A percentile compares a stretch with the other conserved stretches of the same genome.
Evolutionary conservation across 1,284 basidiomycete genomes (phyloP).

Genomic region (Pholiota adiposa): DNA sequence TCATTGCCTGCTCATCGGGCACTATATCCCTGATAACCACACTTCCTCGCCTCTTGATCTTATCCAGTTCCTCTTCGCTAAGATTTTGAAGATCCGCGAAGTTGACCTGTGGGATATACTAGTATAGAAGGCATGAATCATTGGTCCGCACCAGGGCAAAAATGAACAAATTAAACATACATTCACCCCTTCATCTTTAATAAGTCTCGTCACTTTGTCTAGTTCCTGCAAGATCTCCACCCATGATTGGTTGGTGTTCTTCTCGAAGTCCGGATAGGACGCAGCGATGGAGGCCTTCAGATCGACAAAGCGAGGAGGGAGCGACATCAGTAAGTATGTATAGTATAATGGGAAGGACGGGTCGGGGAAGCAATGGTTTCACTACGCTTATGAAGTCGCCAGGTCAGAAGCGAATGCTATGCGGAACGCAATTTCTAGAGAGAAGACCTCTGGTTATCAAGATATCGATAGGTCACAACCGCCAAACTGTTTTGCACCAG

Average conservation of each 20-base stretch:
- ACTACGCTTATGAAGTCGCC: background rate
- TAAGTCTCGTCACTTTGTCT: conserved; percentile 44
- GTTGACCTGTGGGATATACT: conserved; percentile 63
- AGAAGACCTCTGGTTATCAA: background rate
- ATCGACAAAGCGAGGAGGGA: conserved; percentile 48
- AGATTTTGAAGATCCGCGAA: conserved; percentile 58
- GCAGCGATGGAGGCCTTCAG: conserved; percentile 60
- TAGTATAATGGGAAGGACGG: background rate
- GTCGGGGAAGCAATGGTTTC: background rate
- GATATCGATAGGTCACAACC: background rate
- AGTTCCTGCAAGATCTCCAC: conserved; percentile 57
- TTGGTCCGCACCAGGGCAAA: background rate
- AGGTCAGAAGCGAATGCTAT: background rate
- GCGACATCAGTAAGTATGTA: conserved; percentile 16
- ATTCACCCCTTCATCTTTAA: conserved; percentile 50
- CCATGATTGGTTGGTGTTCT: conserved; percentile 57
- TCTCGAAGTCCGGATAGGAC: conserved; percentile 55
- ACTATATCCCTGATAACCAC: conserved; percentile 70
- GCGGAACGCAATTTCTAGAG: background rate
- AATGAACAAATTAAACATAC: conserved; percentile 40
- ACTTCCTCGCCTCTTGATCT: conserved; percentile 59
- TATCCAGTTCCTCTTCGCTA: conserved; percentile 46
- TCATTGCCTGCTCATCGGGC: conserved; percentile 52
- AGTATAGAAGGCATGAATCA: background rate
- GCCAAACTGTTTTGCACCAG: background rate